Percentiles rank a stretch among this genome's conserved stretches.
phyloP scores from a whole-genome alignment of 345 rosid species.

The Microcos paniculata region DNA sequence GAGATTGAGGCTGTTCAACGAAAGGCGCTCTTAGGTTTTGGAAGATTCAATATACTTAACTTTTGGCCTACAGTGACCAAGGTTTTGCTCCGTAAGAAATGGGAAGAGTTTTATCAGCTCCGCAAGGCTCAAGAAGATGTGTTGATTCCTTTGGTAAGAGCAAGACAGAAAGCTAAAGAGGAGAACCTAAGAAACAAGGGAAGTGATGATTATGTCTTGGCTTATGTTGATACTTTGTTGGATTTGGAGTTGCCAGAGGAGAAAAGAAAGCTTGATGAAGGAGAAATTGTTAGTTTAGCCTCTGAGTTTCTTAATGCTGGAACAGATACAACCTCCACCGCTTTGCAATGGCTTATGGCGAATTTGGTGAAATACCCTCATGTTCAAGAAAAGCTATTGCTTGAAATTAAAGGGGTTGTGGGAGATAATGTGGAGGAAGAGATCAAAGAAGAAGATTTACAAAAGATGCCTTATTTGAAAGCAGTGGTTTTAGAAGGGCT shows the following conservation, averaged over 20 bases:
- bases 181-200: slow-evolving; percentile 24
- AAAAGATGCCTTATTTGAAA: slow-evolving; percentile 33
- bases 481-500: slow-evolving; percentile 36
- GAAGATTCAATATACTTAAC: slow-evolving; percentile 32
- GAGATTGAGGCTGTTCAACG: slow-evolving; percentile 33
- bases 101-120: slow-evolving; percentile 27
- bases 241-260: slow-evolving; percentile 23
- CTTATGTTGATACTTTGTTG: slow-evolving; percentile 38
- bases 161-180: slow-evolving; percentile 21
- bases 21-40: slow-evolving; percentile 23
- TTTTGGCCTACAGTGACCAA: slow-evolving; percentile 38
- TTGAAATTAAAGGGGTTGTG: slow-evolving; percentile 22
- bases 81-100: slow-evolving; percentile 24
- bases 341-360: slow-evolving; percentile 45
- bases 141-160: slow-evolving; percentile 30
- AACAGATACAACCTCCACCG: slow-evolving; percentile 37
- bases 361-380: slow-evolving; percentile 32
- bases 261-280: slow-evolving; percentile 30
- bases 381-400: slow-evolving; percentile 19
- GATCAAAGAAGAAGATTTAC: slow-evolving; percentile 30
- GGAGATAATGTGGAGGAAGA: slow-evolving; percentile 21
- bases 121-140: slow-evolving; percentile 29
- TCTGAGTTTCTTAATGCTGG: slow-evolving; percentile 28
- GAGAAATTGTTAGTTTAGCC: slow-evolving; percentile 12
- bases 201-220: slow-evolving; percentile 19